Conservation (phyloP, 2,329 filamentous ascomycete genomes). For the Clarireedia homoeocarpa region DNA sequence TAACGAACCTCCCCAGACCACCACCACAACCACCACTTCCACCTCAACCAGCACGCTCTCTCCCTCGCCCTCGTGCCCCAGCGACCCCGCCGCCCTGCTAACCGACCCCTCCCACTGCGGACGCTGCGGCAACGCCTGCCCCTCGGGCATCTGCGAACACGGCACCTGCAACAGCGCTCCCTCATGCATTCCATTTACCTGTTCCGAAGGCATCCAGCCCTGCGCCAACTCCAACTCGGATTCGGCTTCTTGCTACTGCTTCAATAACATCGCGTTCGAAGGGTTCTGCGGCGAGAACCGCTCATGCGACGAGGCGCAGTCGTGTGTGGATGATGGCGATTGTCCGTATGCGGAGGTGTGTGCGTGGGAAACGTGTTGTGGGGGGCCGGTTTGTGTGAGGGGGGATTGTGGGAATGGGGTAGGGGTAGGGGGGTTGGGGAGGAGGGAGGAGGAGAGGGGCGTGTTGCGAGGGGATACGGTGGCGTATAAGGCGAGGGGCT, state of each 20-base stretch:
- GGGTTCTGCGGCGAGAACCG: slow-evolving; percentile 6
- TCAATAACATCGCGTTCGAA: background rate
- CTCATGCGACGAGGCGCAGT: background rate
- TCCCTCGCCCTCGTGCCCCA: background rate
- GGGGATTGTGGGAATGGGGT: slow-evolving; percentile 6
- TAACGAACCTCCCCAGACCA: background rate
- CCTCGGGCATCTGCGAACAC: slow-evolving; percentile 6
- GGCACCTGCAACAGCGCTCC: background rate
- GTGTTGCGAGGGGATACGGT: background rate
- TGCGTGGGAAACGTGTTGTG: slow-evolving; percentile 7
- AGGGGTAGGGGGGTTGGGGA: background rate
- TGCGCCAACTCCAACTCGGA: background rate
- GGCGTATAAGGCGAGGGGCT: background rate
- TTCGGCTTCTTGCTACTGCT: slow-evolving; percentile 2
- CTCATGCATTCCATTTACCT: background rate
- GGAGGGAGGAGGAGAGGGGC: background rate
- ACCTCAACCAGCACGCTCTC: background rate
- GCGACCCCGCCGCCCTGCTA: background rate
- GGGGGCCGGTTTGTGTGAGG: slow-evolving; percentile 4
- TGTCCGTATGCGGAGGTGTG: slow-evolving; percentile 5
- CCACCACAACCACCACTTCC: slow-evolving; percentile 1
- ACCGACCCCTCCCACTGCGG: background rate
- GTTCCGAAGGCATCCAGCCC: slow-evolving; percentile 3
- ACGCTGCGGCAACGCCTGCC: slow-evolving; percentile 3
- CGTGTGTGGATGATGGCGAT: slow-evolving; percentile 5